Evolutionary conservation across 495 filamentous ascomycete genomes (phyloP).

Genomic region (Talaromyces liani): DNA sequence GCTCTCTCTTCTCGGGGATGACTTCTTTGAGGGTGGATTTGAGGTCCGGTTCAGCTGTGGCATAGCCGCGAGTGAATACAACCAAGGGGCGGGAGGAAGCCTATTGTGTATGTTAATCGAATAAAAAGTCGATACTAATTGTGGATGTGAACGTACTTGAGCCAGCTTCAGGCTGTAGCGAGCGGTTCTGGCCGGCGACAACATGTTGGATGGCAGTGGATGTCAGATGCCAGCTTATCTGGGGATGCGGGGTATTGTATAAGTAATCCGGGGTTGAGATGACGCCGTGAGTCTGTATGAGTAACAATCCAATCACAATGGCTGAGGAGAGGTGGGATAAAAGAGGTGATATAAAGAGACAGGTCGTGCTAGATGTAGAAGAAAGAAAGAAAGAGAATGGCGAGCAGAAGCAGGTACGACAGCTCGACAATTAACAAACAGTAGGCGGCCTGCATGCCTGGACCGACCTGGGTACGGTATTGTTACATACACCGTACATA

Average conservation of each 20-base stretch:
- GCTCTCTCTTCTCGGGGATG: slow-evolving; percentile 88
- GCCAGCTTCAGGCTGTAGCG: slow-evolving; percentile 32
- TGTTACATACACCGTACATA: neutral
- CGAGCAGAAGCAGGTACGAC: neutral
- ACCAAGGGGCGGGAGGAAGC: slow-evolving; percentile 18
- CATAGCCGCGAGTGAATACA: slow-evolving; percentile 28
- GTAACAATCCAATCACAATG: neutral
- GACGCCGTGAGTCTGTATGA: neutral
- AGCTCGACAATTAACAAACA: neutral
- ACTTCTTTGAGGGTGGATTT: slow-evolving; percentile 73
- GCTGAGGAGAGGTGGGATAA: neutral
- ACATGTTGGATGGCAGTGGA: neutral
- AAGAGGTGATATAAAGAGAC: neutral
- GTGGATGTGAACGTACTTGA: slow-evolving; percentile 19
- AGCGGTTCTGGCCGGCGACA: slow-evolving; percentile 16
- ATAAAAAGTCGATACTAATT: too few relatives aligned
- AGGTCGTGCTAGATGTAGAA: neutral
- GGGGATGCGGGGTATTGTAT: neutral
- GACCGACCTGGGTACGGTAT: neutral
- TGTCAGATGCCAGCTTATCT: neutral
- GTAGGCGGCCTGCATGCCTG: neutral
- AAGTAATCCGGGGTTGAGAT: neutral
- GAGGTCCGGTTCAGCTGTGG: slow-evolving; percentile 75
- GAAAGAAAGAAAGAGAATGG: neutral
- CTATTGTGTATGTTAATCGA: neutral